Evolutionary conservation across 2,329 filamentous ascomycete species (phyloP), one percentile per base, ranked within the genome.

Genomic region (Diplodia seriata): DNA sequence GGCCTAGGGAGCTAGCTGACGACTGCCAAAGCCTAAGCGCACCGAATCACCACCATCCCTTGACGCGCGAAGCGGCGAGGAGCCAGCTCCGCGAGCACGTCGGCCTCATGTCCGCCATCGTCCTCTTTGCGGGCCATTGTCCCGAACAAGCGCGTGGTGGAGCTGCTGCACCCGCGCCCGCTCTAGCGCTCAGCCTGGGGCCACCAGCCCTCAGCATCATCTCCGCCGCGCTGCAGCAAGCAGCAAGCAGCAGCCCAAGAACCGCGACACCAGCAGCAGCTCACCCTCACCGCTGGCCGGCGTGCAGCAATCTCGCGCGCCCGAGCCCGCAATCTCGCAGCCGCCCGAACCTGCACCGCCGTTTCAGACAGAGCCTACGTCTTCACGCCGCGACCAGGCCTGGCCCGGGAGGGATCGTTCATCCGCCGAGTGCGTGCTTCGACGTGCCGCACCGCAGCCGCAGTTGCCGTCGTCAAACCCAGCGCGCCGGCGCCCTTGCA

Each of bases 381-480:
- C 56, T 61, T 61, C 56, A 61, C 38, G 56, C 56, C 56, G 38
- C 54, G 29, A n/a, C 31, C 33, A 43, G 38, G 55, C 55, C 56
- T 61, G 38, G 56, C 56, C 55, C 40, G 56, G 56, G 36, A 49
- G 36, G 56, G 56, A 49, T 61, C 56, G 23, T 49, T 61, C 56
- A 49, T 49, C 56, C 56, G 56, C 40, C 55, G 56, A 49, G 56
- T 47, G 40, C 56, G 56, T 61, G 56, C 56, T 61, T 61, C 56
- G 56, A 54, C 56, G 56, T 61, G 56, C 56, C 56, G 56, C 56
- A 61, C 56, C 56, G 56, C 56, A 61, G 56, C 38, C 38, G 56
- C 56, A 43, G 40, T 56, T 56, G 54, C 54, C 56, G 56, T 61
- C 40, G 55, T 47, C 43, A 47, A 59, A 61, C 56, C 54, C 56